Conservation (phyloP, 23 red algal species). For the Gracilaria vermiculophylla region DNA sequence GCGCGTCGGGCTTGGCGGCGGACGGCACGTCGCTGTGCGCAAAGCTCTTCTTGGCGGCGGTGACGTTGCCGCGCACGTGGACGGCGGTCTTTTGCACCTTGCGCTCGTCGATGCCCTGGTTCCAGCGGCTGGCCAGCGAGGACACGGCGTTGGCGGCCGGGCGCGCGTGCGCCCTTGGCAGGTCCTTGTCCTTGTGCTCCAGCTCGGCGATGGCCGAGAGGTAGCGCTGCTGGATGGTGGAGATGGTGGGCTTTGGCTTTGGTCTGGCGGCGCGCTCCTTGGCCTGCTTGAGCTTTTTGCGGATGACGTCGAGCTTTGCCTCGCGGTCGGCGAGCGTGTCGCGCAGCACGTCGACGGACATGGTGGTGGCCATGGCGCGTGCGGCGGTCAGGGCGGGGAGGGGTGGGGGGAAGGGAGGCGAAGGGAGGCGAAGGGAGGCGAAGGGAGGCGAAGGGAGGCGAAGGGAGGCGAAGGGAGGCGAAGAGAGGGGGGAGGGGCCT, state of each 20-base stretch:
- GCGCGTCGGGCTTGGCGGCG: not conserved
- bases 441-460: not conserved
- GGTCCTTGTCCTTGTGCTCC: conserved; percentile 19
- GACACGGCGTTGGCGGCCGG: conserved; percentile 30
- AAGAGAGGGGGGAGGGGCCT: not conserved
- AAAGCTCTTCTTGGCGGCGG: conserved; percentile 40
- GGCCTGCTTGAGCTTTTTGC: conserved; percentile 24
- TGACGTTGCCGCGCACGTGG: conserved; percentile 39
- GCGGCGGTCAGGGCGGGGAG: not conserved
- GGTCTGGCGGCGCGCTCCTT: conserved; percentile 20
- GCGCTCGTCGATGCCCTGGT: conserved; percentile 43
- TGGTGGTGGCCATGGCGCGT: conserved; percentile 13
- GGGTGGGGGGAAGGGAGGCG: not conserved
- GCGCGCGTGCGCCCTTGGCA: not conserved
- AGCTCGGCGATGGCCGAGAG: conserved; percentile 53
- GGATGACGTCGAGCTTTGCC: conserved; percentile 21
- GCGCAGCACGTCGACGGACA: conserved; percentile 48
- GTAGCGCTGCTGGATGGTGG: conserved; percentile 58
- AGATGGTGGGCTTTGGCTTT: conserved; percentile 39
- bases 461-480: not conserved
- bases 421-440: not conserved
- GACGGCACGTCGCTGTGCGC: not conserved
- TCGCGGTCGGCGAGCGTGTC: conserved; percentile 43
- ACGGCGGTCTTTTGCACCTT: conserved; percentile 35
- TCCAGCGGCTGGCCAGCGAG: conserved; percentile 44